Evolutionary conservation across 768 basidiomycete genomes (phyloP).

Genomic region (Lactifluus pinguis): DNA sequence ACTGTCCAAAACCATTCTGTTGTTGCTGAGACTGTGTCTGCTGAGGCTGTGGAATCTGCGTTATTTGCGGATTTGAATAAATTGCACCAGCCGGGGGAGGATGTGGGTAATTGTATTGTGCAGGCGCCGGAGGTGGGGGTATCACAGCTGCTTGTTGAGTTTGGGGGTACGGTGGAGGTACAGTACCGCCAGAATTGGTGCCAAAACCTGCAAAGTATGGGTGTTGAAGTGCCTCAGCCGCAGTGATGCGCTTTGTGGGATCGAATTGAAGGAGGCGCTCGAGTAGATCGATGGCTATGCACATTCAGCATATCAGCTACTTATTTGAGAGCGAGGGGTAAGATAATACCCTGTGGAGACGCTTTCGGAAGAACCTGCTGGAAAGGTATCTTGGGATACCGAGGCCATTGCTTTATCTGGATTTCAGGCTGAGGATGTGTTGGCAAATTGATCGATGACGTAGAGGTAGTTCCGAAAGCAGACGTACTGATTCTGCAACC

Average conservation of each 20-base stretch:
- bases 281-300: constrained; percentile 77
- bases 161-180: constrained; percentile 24
- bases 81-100: constrained; percentile 37
- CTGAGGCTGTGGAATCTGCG: constrained; percentile 29
- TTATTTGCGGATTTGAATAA: constrained; percentile 14
- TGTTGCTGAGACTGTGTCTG: constrained; percentile 20
- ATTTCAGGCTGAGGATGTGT: constrained; percentile 61
- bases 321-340: neutral
- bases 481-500: constrained; percentile 74
- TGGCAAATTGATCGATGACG: neutral
- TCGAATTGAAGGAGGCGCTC: constrained; percentile 95
- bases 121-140: constrained; percentile 24
- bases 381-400: constrained; percentile 78
- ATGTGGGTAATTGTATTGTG: constrained; percentile 53
- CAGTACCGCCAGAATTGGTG: constrained; percentile 37
- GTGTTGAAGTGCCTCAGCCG: constrained; percentile 84
- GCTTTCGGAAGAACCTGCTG: constrained; percentile 79
- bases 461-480: neutral
- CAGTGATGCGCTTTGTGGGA: constrained; percentile 83
- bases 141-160: constrained; percentile 50
- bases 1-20: constrained; percentile 19
- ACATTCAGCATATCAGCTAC: neutral
- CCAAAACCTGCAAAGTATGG: constrained; percentile 64
- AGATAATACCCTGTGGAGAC: constrained; percentile 60
- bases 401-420: constrained; percentile 73